phyloP scores from a whole-genome alignment of 331 rosid species.

The Telfairia occidentalis region DNA sequence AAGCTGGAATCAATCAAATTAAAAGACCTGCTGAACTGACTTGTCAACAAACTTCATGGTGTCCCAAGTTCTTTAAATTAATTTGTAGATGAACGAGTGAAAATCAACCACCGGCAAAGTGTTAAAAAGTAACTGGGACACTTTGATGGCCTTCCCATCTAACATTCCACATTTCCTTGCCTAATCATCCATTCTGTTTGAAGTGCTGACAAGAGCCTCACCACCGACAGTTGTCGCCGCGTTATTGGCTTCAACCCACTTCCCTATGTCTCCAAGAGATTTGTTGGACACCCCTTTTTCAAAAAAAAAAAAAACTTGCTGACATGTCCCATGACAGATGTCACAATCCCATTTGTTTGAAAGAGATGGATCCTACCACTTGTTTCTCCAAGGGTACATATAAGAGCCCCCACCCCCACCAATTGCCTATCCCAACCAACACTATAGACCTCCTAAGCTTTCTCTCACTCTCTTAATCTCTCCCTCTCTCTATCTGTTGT shows the following conservation, averaged over 20 bases:
- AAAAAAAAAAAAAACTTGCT: background rate
- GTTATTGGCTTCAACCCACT: background rate
- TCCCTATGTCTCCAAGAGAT: background rate
- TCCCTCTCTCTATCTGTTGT: background rate
- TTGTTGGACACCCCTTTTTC: background rate
- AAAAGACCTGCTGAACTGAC: background rate
- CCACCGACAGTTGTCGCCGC: background rate
- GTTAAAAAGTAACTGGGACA: conserved; percentile 9
- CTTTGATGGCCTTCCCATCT: background rate
- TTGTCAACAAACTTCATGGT: background rate
- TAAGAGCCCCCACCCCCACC: background rate
- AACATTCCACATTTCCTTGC: background rate
- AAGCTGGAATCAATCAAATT: background rate
- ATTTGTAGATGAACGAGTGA: background rate
- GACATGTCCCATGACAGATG: conserved; percentile 5
- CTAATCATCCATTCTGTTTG: background rate
- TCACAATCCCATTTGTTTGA: background rate
- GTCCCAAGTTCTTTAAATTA: background rate
- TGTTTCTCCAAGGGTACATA: background rate
- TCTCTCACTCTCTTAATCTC: too few relatives aligned
- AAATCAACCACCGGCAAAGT: conserved; percentile 6
- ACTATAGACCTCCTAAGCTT: background rate
- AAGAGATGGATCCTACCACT: conserved; percentile 6
- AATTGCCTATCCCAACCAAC: background rate
- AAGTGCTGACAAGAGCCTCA: background rate